Percentiles rank a stretch among this genome's conserved stretches.
Evolutionary conservation across 148 eudicot species (phyloP).

Genomic region (Suaeda aralocaspica): DNA sequence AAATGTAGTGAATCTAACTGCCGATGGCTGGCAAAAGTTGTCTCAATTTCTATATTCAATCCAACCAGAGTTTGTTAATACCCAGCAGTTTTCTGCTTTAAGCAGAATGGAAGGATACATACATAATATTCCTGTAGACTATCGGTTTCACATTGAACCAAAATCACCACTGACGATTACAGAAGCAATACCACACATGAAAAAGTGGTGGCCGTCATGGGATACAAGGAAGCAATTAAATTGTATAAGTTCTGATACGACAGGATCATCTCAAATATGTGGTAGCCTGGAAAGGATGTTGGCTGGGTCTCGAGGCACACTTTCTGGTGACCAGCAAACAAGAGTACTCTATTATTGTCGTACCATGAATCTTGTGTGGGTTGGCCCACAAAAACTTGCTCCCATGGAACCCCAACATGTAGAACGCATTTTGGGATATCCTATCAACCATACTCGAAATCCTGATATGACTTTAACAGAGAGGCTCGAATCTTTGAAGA

Average conservation of each 20-base stretch:
- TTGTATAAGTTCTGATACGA: conserved; percentile 47
- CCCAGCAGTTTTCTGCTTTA: conserved; percentile 68
- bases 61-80: conserved; percentile 65
- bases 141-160: conserved; percentile 50
- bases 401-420: conserved; percentile 69
- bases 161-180: conserved; percentile 68
- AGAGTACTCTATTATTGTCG: conserved; percentile 59
- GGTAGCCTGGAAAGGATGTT: conserved; percentile 48
- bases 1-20: conserved; percentile 52
- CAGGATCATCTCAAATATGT: conserved; percentile 49
- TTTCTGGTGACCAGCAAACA: conserved; percentile 52
- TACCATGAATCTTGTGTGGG: conserved; percentile 69
- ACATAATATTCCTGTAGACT: conserved; percentile 73
- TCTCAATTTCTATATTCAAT: conserved; percentile 65
- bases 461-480: conserved; percentile 47
- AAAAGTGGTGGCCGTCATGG: conserved; percentile 92
- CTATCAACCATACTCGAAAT: conserved; percentile 52
- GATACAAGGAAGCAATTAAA: conserved; percentile 75
- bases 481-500: conserved; percentile 55
- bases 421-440: conserved; percentile 79
- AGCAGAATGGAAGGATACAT: conserved; percentile 81
- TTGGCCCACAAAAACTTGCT: conserved; percentile 51
- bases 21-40: conserved; percentile 63
- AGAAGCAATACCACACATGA: conserved; percentile 62
- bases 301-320: conserved; percentile 42